phyloP scores from a whole-genome alignment of 2,329 filamentous ascomycete genomes.

The Colletotrichum tofieldiae region DNA sequence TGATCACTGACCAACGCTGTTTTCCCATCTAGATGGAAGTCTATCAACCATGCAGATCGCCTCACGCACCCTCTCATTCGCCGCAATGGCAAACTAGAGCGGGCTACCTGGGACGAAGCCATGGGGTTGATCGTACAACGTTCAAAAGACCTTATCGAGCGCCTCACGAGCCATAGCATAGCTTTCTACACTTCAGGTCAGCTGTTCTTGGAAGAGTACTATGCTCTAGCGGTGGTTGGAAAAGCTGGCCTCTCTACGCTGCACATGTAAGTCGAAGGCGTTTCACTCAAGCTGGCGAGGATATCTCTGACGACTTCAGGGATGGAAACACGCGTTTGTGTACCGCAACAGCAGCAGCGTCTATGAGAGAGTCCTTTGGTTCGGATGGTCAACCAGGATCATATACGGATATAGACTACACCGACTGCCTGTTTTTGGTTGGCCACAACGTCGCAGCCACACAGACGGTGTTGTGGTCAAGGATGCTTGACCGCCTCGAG shows the following conservation, averaged over 20 bases:
- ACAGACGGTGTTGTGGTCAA: conserved; percentile 56
- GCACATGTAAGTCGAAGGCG: neutral
- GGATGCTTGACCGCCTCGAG: conserved; percentile 53
- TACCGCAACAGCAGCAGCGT: conserved; percentile 55
- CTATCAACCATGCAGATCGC: conserved; percentile 49
- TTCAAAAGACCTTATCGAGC: conserved; percentile 49
- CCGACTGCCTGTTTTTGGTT: conserved; percentile 55
- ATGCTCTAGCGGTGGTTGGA: conserved; percentile 55
- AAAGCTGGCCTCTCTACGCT: conserved; percentile 55
- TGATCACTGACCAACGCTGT: neutral
- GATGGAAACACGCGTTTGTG: conserved; percentile 58
- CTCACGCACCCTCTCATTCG: conserved; percentile 53
- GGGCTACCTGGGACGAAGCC: conserved; percentile 55
- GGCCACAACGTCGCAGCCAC: conserved; percentile 56
- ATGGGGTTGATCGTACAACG: conserved; percentile 54
- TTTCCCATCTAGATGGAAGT: conserved; percentile 47
- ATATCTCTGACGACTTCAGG: conserved; percentile 43
- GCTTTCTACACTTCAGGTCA: conserved; percentile 57
- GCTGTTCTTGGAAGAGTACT: conserved; percentile 57
- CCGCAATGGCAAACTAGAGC: conserved; percentile 53
- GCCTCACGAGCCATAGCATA: conserved; percentile 55
- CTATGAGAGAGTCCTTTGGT: conserved; percentile 57
- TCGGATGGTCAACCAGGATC: conserved; percentile 56
- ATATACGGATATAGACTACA: conserved; percentile 55
- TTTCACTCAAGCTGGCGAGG: too few relatives aligned